phyloP scores from a whole-genome alignment of 768 basidiomycete species.

The Paxillus involutus region DNA sequence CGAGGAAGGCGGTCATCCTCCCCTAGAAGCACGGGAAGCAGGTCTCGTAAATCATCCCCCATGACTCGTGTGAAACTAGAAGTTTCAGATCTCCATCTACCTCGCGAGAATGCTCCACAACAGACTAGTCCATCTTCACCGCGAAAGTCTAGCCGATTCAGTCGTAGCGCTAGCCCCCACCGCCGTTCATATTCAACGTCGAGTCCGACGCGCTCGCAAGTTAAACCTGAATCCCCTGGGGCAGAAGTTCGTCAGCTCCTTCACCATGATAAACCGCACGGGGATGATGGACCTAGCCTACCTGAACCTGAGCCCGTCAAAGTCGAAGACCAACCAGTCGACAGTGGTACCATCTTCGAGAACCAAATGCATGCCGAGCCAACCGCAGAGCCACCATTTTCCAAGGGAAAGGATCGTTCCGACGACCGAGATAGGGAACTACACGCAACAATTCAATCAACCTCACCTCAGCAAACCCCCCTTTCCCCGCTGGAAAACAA shows the following conservation, averaged over 20 bases:
- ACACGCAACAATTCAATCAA: conserved; percentile 22
- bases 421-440: conserved; percentile 15
- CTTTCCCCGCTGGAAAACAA: conserved; percentile 8
- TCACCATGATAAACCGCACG: not conserved
- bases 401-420: conserved; percentile 15
- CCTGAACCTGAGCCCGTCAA: not conserved
- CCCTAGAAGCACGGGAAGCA: conserved; percentile 18
- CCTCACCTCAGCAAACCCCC: conserved; percentile 26
- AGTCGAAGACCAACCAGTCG: conserved; percentile 3
- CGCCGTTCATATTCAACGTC: conserved; percentile 1
- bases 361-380: conserved; percentile 7
- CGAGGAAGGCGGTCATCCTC: conserved; percentile 24
- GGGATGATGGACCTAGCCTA: not conserved
- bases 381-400: not conserved
- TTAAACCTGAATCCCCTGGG: conserved; percentile 4
- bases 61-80: conserved; percentile 14
- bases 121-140: conserved; percentile 12
- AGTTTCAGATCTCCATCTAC: conserved; percentile 3
- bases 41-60: conserved; percentile 23
- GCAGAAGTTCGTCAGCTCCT: not conserved
- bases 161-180: conserved; percentile 11
- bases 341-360: not conserved
- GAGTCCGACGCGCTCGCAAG: conserved; percentile 12
- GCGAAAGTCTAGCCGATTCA: conserved; percentile 3
- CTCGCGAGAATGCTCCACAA: conserved; percentile 10